phyloP scores from a whole-genome alignment of 2,329 filamentous ascomycete species.

The Claviceps maximensis region DNA sequence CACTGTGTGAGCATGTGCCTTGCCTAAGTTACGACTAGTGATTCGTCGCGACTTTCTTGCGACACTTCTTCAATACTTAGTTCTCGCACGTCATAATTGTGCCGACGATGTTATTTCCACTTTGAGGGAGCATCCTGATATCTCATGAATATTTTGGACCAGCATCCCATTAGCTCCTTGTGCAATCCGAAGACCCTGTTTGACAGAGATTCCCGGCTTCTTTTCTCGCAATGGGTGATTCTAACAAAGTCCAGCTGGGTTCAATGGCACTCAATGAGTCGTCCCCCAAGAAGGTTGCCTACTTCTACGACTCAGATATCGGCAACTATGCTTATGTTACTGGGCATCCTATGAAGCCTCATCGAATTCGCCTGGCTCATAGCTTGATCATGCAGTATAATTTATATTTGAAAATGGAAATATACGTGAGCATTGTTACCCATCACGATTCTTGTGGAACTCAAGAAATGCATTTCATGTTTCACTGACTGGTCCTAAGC shows the following conservation, averaged over 20 bases:
- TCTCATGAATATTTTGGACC: background rate
- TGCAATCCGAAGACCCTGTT: background rate
- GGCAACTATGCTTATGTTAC: slow-evolving; percentile 97
- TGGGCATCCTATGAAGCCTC: slow-evolving; percentile 97
- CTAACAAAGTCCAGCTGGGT: slow-evolving; percentile 22
- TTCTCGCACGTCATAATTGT: background rate
- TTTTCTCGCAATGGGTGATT: slow-evolving; percentile 21
- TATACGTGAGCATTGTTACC: slow-evolving; percentile 58
- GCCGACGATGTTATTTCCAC: background rate
- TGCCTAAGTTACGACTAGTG: background rate
- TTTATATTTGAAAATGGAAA: slow-evolving; percentile 91
- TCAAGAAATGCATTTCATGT: background rate
- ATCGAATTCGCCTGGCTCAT: slow-evolving; percentile 87
- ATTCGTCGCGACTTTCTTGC: slow-evolving; percentile 2
- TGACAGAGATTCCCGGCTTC: background rate
- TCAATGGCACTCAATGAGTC: slow-evolving; percentile 33
- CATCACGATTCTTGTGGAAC: background rate
- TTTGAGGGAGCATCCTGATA: background rate
- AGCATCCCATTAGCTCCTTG: background rate
- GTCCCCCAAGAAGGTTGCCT: slow-evolving; percentile 71
- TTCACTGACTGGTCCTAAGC: slow-evolving; percentile 29
- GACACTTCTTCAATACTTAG: background rate
- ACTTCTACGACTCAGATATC: slow-evolving; percentile 97
- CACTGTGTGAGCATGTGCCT: no score
- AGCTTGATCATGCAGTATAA: slow-evolving; percentile 94